Evolutionary conservation across 2,329 filamentous ascomycete genomes (phyloP).

Genomic region (Nectriaceae sp.): DNA sequence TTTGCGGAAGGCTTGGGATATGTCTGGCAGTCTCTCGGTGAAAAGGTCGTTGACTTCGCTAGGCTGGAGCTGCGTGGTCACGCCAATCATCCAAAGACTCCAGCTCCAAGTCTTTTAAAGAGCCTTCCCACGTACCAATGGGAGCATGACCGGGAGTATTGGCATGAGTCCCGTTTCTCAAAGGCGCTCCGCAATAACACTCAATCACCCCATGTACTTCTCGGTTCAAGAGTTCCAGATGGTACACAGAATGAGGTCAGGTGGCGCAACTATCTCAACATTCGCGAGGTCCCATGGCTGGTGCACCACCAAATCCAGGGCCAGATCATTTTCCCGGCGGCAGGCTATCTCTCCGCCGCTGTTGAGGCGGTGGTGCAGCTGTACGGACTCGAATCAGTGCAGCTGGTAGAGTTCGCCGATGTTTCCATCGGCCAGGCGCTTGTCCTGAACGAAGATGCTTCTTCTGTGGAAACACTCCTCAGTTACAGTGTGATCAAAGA

Average conservation of each 20-base stretch:
- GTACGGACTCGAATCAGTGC: background rate
- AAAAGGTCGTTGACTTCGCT: background rate
- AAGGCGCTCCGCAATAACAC: background rate
- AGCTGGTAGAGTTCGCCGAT: slow-evolving; percentile 1
- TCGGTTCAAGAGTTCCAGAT: background rate
- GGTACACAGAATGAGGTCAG: background rate
- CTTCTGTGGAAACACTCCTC: slow-evolving; percentile 7
- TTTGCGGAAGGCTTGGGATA: slow-evolving; percentile 32
- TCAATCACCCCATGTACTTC: background rate
- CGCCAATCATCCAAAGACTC: slow-evolving; percentile 15
- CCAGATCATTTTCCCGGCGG: slow-evolving; percentile 1
- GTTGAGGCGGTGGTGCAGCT: background rate
- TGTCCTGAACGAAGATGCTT: background rate
- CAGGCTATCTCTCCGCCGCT: background rate
- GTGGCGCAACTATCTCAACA: background rate
- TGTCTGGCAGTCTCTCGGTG: background rate
- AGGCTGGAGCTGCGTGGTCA: background rate
- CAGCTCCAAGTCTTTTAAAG: slow-evolving; percentile 40
- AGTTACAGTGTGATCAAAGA: slow-evolving; percentile 2
- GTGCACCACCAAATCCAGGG: background rate
- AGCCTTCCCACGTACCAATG: slow-evolving; percentile 6
- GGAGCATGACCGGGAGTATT: slow-evolving; percentile 7
- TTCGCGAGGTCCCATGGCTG: background rate
- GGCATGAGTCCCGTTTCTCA: slow-evolving; percentile 3
- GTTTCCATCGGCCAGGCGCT: slow-evolving; percentile 7